Percentiles rank a stretch among this genome's conserved stretches.
Conservation (phyloP, 768 basidiomycete genomes). For the Pleurotus citrinopileatus region DNA sequence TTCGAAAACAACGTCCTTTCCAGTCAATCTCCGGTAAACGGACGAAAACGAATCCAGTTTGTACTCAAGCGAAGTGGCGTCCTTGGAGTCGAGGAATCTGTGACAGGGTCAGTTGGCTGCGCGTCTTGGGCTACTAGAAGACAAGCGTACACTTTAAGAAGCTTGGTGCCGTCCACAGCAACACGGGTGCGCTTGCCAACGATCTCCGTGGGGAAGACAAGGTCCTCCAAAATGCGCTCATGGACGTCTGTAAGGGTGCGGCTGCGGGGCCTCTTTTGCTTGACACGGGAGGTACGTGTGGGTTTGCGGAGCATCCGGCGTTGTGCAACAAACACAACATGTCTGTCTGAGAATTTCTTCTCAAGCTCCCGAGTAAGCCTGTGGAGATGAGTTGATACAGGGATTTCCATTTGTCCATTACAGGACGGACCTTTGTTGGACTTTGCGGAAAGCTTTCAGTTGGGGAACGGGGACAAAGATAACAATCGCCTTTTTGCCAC, state of each 20-base stretch:
- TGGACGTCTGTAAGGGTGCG: conserved; percentile 97
- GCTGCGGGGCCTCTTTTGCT: conserved; percentile 95
- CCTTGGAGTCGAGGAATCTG: conserved; percentile 97
- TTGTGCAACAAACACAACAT: conserved; percentile 98
- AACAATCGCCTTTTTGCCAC: conserved; percentile 99
- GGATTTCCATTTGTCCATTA: conserved; percentile 9
- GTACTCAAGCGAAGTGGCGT: conserved; percentile 98
- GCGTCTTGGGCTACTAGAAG: conserved; percentile 12
- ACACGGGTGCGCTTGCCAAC: conserved; percentile 98
- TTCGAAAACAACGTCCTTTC: conserved; percentile 96
- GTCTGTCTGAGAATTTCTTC: conserved; percentile 99
- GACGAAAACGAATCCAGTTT: conserved; percentile 99
- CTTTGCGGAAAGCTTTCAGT: conserved; percentile 97
- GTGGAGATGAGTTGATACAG: conserved; percentile 1
- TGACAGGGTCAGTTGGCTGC: conserved; percentile 16
- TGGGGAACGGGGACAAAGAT: conserved; percentile 97
- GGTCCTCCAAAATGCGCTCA: conserved; percentile 98
- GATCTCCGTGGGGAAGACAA: conserved; percentile 98
- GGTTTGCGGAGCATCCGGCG: conserved; percentile 98
- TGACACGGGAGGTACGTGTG: conserved; percentile 86
- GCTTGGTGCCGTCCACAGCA: conserved; percentile 89
- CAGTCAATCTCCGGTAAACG: conserved; percentile 92
- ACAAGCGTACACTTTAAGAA: conserved; percentile 90
- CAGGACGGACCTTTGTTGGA: conserved; percentile 82
- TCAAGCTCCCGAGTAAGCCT: conserved; percentile 98